phyloP scores from a whole-genome alignment of 768 basidiomycete genomes.

The Chalciporus piperatus region DNA sequence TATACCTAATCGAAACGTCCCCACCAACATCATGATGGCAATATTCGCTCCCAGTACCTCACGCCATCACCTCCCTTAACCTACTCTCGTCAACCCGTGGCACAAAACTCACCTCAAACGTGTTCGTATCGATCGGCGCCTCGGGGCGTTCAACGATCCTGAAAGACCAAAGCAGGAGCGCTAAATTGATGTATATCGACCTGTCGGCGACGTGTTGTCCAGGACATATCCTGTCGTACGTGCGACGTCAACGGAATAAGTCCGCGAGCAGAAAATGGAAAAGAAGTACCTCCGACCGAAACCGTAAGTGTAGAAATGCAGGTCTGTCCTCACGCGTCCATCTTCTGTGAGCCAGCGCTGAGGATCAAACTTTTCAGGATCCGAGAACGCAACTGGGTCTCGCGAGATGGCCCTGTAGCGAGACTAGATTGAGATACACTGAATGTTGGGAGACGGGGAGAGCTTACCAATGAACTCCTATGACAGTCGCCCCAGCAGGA shows the following conservation, averaged over 20 bases:
- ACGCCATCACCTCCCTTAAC: slow-evolving; percentile 15
- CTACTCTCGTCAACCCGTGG: slow-evolving; percentile 34
- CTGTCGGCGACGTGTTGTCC: slow-evolving; percentile 46
- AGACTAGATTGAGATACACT: background rate
- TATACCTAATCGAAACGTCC: too few species aligned
- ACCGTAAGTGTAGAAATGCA: slow-evolving; percentile 49
- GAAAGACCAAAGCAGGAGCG: slow-evolving; percentile 63
- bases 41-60: too few species aligned
- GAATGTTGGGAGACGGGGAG: background rate
- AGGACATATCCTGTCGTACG: slow-evolving; percentile 47
- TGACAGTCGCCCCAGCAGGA: slow-evolving; percentile 11
- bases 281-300: slow-evolving; percentile 39
- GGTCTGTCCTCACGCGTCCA: slow-evolving; percentile 42
- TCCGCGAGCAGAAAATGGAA: background rate
- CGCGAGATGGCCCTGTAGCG: slow-evolving; percentile 44
- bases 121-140: slow-evolving; percentile 43
- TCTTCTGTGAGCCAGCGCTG: slow-evolving; percentile 46
- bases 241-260: too few species aligned
- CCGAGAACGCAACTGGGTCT: slow-evolving; percentile 47
- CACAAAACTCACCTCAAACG: slow-evolving; percentile 55
- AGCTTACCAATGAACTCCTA: slow-evolving; percentile 14
- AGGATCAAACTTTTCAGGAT: slow-evolving; percentile 51
- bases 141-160: slow-evolving; percentile 44
- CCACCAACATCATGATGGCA: too few species aligned
- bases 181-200: slow-evolving; percentile 61